phyloP scores from a whole-genome alignment of 495 filamentous ascomycete genomes.

The Annulohypoxylon stygium region DNA sequence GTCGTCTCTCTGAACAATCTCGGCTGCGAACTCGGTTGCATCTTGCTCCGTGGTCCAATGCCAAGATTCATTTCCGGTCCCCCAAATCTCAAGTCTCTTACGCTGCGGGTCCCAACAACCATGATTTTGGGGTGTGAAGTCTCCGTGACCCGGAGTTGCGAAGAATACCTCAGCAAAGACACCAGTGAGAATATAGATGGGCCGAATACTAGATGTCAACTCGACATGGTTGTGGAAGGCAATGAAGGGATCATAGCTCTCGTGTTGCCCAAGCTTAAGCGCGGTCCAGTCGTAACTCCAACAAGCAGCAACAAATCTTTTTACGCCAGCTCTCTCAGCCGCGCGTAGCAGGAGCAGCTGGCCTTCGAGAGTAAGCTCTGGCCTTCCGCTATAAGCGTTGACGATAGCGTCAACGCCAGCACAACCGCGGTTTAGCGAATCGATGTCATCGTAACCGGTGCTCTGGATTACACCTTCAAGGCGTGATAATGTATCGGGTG shows the following conservation, averaged over 20 bases:
- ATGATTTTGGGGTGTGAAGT: constrained; percentile 28
- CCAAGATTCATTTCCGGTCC: constrained; percentile 36
- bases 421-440: constrained; percentile 40
- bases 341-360: constrained; percentile 53
- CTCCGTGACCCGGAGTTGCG: constrained; percentile 23
- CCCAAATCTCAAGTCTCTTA: constrained; percentile 40
- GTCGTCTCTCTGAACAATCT: constrained; percentile 28
- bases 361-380: constrained; percentile 47
- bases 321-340: constrained; percentile 46
- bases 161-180: constrained; percentile 44
- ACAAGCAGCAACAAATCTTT: constrained; percentile 37
- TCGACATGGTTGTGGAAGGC: constrained; percentile 39
- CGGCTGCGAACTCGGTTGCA: constrained; percentile 35
- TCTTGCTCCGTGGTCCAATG: constrained; percentile 44
- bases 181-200: constrained; percentile 44
- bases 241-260: constrained; percentile 46
- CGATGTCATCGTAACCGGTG: constrained; percentile 42
- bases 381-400: constrained; percentile 39
- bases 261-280: constrained; percentile 37
- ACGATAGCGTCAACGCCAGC: constrained; percentile 49
- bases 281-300: constrained; percentile 47
- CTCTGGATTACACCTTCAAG: constrained; percentile 42
- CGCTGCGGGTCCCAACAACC: constrained; percentile 31
- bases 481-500: constrained; percentile 4
- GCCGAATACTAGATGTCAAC: constrained; percentile 34